Evolutionary conservation across 352 stramenopile genomes (phyloP).

Genomic region (Globisporangium cylindrosporum): DNA sequence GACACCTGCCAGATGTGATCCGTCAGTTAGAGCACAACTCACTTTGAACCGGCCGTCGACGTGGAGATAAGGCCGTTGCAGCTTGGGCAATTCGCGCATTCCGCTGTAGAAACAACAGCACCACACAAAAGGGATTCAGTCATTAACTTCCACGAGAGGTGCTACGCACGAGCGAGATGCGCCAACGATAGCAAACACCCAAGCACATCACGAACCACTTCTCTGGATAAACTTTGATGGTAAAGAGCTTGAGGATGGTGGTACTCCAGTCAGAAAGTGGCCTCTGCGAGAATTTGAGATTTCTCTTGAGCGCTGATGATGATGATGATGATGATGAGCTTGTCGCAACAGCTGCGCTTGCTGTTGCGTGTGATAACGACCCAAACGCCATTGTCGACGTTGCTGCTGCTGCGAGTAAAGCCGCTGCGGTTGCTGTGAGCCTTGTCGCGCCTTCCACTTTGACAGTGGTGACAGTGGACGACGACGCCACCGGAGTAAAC

Average conservation of each 20-base stretch:
- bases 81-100: slow-evolving; percentile 21
- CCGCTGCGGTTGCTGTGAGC: background rate
- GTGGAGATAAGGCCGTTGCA: slow-evolving; percentile 55
- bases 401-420: background rate
- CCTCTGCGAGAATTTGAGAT: background rate
- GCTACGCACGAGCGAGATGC: background rate
- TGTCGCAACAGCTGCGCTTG: background rate
- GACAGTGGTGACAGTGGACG: too few relatives aligned
- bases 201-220: background rate
- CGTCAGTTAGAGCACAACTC: background rate
- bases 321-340: background rate
- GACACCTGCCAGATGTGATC: slow-evolving; percentile 2
- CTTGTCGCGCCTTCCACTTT: background rate
- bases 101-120: background rate
- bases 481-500: background rate
- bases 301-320: background rate
- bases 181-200: background rate
- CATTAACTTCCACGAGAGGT: background rate
- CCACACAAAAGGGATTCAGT: background rate
- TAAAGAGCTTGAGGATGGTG: slow-evolving; percentile 8
- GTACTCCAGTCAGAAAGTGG: slow-evolving; percentile 9
- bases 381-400: background rate
- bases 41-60: slow-evolving; percentile 65
- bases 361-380: background rate
- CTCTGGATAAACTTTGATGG: slow-evolving; percentile 15